These are phyloP conservation scores for Spironucleus salmonicida DNA, from an alignment of 208 protist species.

Conservation along the genomic window DNA sequence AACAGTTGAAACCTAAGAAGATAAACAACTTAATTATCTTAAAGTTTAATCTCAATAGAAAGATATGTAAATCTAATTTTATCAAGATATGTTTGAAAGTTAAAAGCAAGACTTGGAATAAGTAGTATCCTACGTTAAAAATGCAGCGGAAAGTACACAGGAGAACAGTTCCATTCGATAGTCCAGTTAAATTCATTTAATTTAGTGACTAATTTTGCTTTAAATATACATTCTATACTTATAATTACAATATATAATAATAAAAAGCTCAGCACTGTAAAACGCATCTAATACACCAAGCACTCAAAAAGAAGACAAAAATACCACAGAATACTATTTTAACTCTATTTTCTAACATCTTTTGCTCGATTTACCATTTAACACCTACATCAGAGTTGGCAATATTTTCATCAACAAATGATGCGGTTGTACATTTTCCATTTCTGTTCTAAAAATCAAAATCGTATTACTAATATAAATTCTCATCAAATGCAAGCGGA, in stretches of 20 bases:
- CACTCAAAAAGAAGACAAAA: background rate
- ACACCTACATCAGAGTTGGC: background rate
- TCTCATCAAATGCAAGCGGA: background rate
- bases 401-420: background rate
- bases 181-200: no score
- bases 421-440: background rate
- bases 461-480: background rate
- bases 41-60: no score
- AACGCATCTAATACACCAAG: background rate
- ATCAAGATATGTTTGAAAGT: no score
- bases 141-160: no score
- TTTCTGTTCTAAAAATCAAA: background rate
- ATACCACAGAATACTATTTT: background rate
- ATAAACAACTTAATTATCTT: no score
- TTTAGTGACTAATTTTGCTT: no score
- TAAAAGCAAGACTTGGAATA: no score
- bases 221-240: no score
- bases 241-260: background rate
- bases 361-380: background rate
- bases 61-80: no score
- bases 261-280: background rate
- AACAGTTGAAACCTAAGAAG: no score
- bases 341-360: background rate
- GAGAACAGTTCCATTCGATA: no score
- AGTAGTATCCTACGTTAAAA: no score